phyloP scores from a whole-genome alignment of 305 asterid species.

The Andrographis paniculata region DNA sequence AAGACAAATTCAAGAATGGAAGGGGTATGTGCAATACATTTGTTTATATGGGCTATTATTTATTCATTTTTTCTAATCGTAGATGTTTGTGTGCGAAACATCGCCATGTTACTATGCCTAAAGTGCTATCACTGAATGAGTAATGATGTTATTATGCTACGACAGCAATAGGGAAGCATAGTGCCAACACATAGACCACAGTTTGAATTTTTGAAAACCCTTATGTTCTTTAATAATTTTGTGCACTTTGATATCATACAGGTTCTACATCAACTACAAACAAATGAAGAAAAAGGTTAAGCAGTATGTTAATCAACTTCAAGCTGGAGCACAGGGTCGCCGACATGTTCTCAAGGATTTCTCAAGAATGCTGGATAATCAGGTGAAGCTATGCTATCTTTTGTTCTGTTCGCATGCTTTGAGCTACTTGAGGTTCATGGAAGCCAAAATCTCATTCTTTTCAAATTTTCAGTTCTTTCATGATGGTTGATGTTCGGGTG shows the following conservation, averaged over 20 bases:
- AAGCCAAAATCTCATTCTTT: no score
- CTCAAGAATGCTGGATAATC: constrained; percentile 85
- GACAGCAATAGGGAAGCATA: no score
- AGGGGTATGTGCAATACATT: no score
- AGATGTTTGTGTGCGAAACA: no score
- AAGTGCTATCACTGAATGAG: no score
- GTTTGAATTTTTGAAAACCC: not conserved
- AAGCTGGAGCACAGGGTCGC: constrained; percentile 67
- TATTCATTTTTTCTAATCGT: no score
- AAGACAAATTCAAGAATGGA: constrained; percentile 87
- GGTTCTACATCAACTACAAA: constrained; percentile 98
- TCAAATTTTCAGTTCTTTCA: no score
- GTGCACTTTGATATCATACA: constrained; percentile 9
- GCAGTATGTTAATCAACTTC: constrained; percentile 71
- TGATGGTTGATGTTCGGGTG: no score
- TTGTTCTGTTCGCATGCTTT: not conserved
- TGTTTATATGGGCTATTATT: no score
- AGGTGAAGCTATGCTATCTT: constrained; percentile 30
- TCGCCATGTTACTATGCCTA: no score
- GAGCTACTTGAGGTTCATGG: no score
- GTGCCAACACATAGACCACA: not conserved
- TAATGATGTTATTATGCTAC: no score
- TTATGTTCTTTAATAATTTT: not conserved
- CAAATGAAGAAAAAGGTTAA: constrained; percentile 89
- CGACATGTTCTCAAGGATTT: constrained; percentile 93